phyloP scores from a whole-genome alignment of 148 eudicot species.

The Vaccinium macrocarpon region DNA sequence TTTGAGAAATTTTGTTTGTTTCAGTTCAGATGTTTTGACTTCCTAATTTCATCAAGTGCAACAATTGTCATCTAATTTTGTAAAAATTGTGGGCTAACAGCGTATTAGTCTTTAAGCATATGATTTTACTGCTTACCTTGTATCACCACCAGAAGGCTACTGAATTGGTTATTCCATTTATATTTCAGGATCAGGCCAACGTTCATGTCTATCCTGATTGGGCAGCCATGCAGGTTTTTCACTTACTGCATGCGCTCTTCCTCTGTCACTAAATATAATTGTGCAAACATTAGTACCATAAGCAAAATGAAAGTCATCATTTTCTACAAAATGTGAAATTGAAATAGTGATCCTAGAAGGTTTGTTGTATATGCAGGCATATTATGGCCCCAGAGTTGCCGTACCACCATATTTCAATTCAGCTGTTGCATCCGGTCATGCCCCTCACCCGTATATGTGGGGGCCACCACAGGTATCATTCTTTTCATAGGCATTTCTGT shows the following conservation, averaged over 20 bases:
- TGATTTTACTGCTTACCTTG: not conserved
- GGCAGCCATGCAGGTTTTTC: constrained; percentile 90
- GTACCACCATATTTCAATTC: constrained; percentile 76
- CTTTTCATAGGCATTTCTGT: not conserved
- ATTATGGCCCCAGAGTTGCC: constrained; percentile 85
- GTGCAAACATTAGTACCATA: not conserved
- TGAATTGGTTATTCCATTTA: constrained; percentile 7
- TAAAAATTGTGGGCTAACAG: not conserved
- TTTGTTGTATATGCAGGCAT: constrained; percentile 55
- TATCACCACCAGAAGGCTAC: not conserved
- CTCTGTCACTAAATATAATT: not conserved
- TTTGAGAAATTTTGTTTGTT: constrained; percentile 16
- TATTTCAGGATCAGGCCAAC: constrained; percentile 64
- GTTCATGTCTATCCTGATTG: constrained; percentile 89
- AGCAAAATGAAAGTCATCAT: not conserved
- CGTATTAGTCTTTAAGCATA: not conserved
- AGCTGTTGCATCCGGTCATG: constrained; percentile 71
- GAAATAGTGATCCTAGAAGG: not conserved
- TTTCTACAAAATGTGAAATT: not conserved
- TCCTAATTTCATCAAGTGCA: not conserved
- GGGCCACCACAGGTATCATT: constrained; percentile 78
- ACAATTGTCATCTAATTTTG: not conserved
- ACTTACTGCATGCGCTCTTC: constrained; percentile 2
- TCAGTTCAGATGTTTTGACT: not conserved
- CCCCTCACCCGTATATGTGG: constrained; percentile 90